Conservation (phyloP, 768 basidiomycete genomes). For the Lentinula lateritia region DNA sequence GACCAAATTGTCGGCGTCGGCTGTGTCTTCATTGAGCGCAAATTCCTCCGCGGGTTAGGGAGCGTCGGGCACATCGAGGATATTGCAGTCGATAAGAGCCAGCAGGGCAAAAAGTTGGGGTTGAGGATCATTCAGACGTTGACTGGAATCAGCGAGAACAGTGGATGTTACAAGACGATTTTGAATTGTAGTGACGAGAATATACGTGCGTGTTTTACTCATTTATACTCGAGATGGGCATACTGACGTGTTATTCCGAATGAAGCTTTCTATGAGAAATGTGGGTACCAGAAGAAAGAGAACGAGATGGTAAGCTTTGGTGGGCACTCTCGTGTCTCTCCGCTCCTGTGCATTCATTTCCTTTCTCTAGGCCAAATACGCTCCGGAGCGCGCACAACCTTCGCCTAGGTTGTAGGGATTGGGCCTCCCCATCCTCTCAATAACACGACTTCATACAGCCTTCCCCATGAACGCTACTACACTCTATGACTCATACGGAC, state of each 20-base stretch:
- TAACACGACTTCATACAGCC: neutral
- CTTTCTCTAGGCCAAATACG: constrained; percentile 49
- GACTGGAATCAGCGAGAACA: constrained; percentile 73
- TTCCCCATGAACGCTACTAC: neutral
- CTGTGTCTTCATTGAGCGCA: constrained; percentile 84
- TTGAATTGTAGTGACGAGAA: constrained; percentile 91
- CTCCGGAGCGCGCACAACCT: constrained; percentile 29
- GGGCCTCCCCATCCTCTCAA: neutral
- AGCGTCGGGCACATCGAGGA: constrained; percentile 96
- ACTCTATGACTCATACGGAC: neutral
- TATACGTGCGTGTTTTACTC: constrained; percentile 63
- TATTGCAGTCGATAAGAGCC: constrained; percentile 83
- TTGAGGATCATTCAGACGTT: constrained; percentile 82
- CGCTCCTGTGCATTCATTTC: neutral
- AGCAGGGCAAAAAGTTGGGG: constrained; percentile 92
- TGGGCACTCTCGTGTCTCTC: constrained; percentile 1
- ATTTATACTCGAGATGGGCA: constrained; percentile 1
- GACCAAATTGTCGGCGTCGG: constrained; percentile 85
- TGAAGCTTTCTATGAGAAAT: constrained; percentile 94
- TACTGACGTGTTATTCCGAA: neutral
- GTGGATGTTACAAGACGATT: constrained; percentile 94
- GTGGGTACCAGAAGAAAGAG: constrained; percentile 88
- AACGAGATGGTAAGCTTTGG: constrained; percentile 76
- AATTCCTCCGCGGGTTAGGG: constrained; percentile 85
- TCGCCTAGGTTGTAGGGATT: neutral